Percentiles rank a stretch among this genome's conserved stretches.
phyloP scores from a whole-genome alignment of 1,284 basidiomycete species.

The Fomitopsis palustris region DNA sequence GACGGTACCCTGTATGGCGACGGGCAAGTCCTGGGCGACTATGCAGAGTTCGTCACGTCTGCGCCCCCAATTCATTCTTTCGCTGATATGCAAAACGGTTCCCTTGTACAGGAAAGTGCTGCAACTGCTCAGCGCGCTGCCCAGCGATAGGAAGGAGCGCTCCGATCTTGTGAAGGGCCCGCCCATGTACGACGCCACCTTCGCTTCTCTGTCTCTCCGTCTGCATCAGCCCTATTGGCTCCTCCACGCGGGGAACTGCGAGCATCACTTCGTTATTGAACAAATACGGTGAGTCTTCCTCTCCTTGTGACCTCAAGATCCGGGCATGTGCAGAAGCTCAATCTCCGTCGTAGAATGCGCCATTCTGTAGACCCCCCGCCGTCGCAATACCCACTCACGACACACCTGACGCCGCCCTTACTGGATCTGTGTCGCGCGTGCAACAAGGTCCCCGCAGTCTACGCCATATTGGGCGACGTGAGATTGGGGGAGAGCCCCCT shows the following conservation, averaged over 20 bases:
- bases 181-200: slow-evolving; percentile 42
- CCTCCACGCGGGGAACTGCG: slow-evolving; percentile 75
- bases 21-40: slow-evolving; percentile 43
- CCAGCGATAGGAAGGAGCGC: slow-evolving; percentile 33
- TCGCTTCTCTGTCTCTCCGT: slow-evolving; percentile 54
- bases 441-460: slow-evolving; percentile 61
- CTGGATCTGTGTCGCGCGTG: slow-evolving; percentile 66
- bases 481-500: slow-evolving; percentile 75
- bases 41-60: slow-evolving; percentile 49
- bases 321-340: neutral
- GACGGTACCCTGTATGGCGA: slow-evolving; percentile 59
- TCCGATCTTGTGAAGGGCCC: slow-evolving; percentile 38
- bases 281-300: slow-evolving; percentile 55
- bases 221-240: slow-evolving; percentile 78
- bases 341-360: slow-evolving; percentile 40
- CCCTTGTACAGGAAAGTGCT: slow-evolving; percentile 47
- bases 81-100: neutral
- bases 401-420: slow-evolving; percentile 58
- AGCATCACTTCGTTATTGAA: slow-evolving; percentile 73
- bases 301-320: neutral
- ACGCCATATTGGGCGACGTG: slow-evolving; percentile 64
- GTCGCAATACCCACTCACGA: slow-evolving; percentile 60
- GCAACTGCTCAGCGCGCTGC: slow-evolving; percentile 34
- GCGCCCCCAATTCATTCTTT: neutral
- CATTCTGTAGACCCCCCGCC: slow-evolving; percentile 49